phyloP scores from a whole-genome alignment of 208 protist species.

The Kentomonas sorsogonicus region DNA sequence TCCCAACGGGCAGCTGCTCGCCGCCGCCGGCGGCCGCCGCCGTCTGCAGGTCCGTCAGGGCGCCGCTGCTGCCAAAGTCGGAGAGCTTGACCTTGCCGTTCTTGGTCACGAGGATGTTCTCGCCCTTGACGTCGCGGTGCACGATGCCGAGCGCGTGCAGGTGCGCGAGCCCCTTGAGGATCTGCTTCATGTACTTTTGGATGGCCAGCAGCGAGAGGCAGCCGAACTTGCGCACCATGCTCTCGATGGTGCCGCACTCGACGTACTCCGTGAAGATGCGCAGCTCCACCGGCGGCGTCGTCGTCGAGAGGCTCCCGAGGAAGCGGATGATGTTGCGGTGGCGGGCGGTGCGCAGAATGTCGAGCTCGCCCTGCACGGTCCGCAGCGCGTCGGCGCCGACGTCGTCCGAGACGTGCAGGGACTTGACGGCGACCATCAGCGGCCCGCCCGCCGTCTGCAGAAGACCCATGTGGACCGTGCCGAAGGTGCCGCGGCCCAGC shows the following conservation, averaged over 20 bases:
- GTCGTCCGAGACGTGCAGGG: slow-evolving; percentile 29
- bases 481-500: slow-evolving; percentile 61
- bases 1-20: slow-evolving; percentile 31
- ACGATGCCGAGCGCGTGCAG: slow-evolving; percentile 68
- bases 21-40: slow-evolving; percentile 16
- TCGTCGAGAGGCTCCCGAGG: slow-evolving; percentile 42
- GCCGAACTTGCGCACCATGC: slow-evolving; percentile 58
- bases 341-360: slow-evolving; percentile 41
- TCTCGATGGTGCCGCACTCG: slow-evolving; percentile 59
- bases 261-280: slow-evolving; percentile 78
- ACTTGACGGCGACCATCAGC: slow-evolving; percentile 66
- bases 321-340: slow-evolving; percentile 78
- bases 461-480: slow-evolving; percentile 45
- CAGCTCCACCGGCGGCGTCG: slow-evolving; percentile 34
- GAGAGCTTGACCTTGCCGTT: slow-evolving; percentile 61
- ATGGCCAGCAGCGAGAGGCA: slow-evolving; percentile 45
- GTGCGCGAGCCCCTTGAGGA: slow-evolving; percentile 61
- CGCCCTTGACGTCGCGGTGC: slow-evolving; percentile 78
- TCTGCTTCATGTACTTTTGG: slow-evolving; percentile 68
- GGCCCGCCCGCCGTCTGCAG: slow-evolving; percentile 30
- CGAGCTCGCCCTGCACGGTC: slow-evolving; percentile 48
- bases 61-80: slow-evolving; percentile 71
- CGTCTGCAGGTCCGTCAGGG: neutral
- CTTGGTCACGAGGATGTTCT: slow-evolving; percentile 77
- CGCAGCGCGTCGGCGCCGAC: slow-evolving; percentile 29